phyloP scores from a whole-genome alignment of 345 rosid species.

The Dipteronia dyeriana region DNA sequence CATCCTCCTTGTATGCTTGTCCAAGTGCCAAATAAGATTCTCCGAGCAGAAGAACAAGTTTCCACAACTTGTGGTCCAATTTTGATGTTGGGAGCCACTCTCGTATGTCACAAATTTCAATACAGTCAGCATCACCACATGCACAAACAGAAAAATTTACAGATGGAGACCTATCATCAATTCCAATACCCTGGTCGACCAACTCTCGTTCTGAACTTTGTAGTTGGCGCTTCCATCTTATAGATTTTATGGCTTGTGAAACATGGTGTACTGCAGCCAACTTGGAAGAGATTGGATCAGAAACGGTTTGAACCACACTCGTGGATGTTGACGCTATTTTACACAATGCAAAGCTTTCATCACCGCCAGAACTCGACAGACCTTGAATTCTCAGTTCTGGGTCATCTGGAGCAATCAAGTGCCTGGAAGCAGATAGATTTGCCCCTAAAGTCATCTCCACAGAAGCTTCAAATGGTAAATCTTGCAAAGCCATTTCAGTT shows the following conservation, averaged over 20 bases:
- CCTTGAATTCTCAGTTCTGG: conserved; percentile 28
- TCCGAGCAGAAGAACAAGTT: conserved; percentile 92
- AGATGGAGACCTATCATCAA: conserved; percentile 38
- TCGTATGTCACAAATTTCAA: conserved; percentile 92
- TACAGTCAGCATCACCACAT: conserved; percentile 96
- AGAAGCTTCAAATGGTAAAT: conserved; percentile 36
- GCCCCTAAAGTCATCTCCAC: conserved; percentile 44
- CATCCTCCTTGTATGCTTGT: conserved; percentile 80
- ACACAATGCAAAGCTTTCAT: conserved; percentile 43
- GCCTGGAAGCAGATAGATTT: conserved; percentile 32
- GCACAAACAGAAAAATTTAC: conserved; percentile 65
- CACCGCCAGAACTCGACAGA: conserved; percentile 24
- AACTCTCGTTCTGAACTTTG: conserved; percentile 54
- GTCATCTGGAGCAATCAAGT: conserved; percentile 25
- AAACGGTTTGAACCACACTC: conserved; percentile 50
- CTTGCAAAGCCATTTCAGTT: conserved; percentile 26
- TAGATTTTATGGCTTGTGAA: conserved; percentile 95
- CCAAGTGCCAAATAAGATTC: conserved; percentile 92
- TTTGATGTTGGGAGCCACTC: conserved; percentile 94
- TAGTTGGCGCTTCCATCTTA: conserved; percentile 85
- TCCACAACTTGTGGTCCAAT: conserved; percentile 85
- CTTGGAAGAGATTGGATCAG: conserved; percentile 74
- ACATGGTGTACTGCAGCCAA: conserved; percentile 89
- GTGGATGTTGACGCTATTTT: conserved; percentile 36
- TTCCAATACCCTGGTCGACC: conserved; percentile 26